These are phyloP conservation scores for Trametes sanguinea DNA, from an alignment of 768 basidiomycete genomes.

Conservation along the genomic window DNA sequence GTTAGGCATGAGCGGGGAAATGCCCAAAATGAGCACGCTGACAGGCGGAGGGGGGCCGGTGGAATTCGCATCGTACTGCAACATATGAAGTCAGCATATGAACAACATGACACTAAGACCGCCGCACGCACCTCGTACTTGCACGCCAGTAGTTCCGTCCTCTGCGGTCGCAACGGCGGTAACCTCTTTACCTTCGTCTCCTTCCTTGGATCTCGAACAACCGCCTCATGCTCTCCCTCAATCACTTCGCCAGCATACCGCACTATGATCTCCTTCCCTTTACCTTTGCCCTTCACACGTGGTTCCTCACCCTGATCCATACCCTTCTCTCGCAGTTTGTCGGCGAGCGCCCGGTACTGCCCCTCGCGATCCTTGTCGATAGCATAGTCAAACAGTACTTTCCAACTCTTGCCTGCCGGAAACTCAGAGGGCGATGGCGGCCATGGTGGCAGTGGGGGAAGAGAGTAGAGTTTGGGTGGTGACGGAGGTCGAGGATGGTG, in stretches of 20 bases:
- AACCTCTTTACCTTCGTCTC: conserved; percentile 37
- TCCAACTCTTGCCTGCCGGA: conserved; percentile 52
- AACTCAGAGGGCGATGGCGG: conserved; percentile 53
- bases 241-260: conserved; percentile 60
- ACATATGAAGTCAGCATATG: neutral
- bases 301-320: conserved; percentile 33
- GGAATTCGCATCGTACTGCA: conserved; percentile 76
- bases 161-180: conserved; percentile 31
- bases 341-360: conserved; percentile 41
- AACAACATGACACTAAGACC: neutral
- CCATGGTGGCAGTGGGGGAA: conserved; percentile 53
- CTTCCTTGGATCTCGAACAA: conserved; percentile 57
- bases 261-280: conserved; percentile 58
- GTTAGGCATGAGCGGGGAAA: conserved; percentile 72
- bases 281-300: conserved; percentile 62
- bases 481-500: conserved; percentile 30
- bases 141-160: conserved; percentile 45
- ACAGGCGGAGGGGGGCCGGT: conserved; percentile 71
- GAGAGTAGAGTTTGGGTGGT: conserved; percentile 40
- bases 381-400: conserved; percentile 63
- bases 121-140: conserved; percentile 56
- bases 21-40: conserved; percentile 68
- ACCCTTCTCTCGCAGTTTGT: conserved; percentile 40
- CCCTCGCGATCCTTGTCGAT: conserved; percentile 49
- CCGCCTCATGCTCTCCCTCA: conserved; percentile 43